Base-by-base conservation (phyloP, 352 stramenopile genomes). In the Pythium aquatile region DNA sequence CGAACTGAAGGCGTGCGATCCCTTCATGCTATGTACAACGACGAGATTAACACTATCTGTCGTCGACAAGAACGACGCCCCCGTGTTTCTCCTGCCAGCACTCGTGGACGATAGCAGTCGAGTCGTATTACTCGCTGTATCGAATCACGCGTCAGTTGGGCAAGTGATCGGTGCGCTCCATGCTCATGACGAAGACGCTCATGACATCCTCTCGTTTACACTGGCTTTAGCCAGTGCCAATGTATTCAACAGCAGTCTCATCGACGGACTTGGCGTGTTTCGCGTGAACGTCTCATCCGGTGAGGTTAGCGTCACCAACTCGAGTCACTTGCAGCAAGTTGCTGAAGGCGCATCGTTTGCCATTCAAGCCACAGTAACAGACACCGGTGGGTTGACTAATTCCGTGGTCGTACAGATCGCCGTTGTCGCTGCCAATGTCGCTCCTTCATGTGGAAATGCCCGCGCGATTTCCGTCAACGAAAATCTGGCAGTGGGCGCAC, bases 31-130 rank as follows among this genome's bases (percentile, higher is more conserved):
- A 39, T 73, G 66, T 30, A 64, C 70, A 6, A 54, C 29, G 24
- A 57, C 63, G 9, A 48, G 11, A 0, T 39, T 76, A 17, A 63
- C 9, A 5, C 30, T 73, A 11, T 6, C 17, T 6, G 42, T 76
- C 1, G 9, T 58, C 10, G 61, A 76, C 48, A 57, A 61, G 33
- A 73, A 73, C 44, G 66, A 76, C n/a, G 24, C 65, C 6, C 66
- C 70, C 2, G 26, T 44, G 7, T 33, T 74, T 13, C 42, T 63
- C 32, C 4, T 51, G 17, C 17, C 26, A 24, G 26, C 33, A 17
- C 47, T 26, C 7, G 14, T 10, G n/a, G 3, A 33, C n/a, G 32
- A n/a, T 10, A 57, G 51, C 6, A 55, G 46, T 35, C 37, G 16
- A 13, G 20, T 29, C 0, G 3, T 73, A 1, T 13, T 42, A 14